Evolutionary conservation across 768 basidiomycete genomes (phyloP).

Genomic region (Artomyces pyxidatus): DNA sequence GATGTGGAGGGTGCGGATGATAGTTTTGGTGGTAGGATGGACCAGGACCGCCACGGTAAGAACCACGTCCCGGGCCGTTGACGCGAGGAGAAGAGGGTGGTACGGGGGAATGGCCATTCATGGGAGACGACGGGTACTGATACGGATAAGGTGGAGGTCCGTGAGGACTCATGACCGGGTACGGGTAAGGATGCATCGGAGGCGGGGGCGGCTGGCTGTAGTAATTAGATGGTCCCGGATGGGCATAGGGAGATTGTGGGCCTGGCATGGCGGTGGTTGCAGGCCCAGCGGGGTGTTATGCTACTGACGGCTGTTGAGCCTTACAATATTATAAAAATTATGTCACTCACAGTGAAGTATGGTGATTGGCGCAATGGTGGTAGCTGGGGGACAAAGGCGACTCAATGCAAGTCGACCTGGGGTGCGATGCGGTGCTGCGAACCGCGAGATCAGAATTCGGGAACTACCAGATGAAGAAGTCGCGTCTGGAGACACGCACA

Average conservation of each 20-base stretch:
- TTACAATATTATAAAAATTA: too few relatives aligned
- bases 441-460: too few relatives aligned
- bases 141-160: conserved; percentile 22
- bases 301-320: too few relatives aligned
- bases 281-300: not conserved
- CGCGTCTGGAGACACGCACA: too few relatives aligned
- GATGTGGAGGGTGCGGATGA: conserved; percentile 28
- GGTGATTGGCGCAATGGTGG: too few relatives aligned
- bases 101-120: conserved; percentile 31
- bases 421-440: too few relatives aligned
- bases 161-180: conserved; percentile 13
- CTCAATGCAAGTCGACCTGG: too few relatives aligned
- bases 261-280: not conserved
- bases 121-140: conserved; percentile 28
- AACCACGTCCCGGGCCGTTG: conserved; percentile 26
- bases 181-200: conserved; percentile 19
- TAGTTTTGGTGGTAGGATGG: conserved; percentile 31
- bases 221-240: conserved; percentile 27
- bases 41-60: conserved; percentile 28
- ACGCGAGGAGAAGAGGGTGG: conserved; percentile 30
- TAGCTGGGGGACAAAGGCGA: too few relatives aligned
- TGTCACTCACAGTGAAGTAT: too few relatives aligned
- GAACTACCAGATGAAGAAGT: too few relatives aligned
- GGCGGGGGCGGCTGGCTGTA: conserved; percentile 22
- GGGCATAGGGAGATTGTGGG: conserved; percentile 10